Conservation (phyloP, 805 yeast species). For the Yarrowia osloensis region DNA sequence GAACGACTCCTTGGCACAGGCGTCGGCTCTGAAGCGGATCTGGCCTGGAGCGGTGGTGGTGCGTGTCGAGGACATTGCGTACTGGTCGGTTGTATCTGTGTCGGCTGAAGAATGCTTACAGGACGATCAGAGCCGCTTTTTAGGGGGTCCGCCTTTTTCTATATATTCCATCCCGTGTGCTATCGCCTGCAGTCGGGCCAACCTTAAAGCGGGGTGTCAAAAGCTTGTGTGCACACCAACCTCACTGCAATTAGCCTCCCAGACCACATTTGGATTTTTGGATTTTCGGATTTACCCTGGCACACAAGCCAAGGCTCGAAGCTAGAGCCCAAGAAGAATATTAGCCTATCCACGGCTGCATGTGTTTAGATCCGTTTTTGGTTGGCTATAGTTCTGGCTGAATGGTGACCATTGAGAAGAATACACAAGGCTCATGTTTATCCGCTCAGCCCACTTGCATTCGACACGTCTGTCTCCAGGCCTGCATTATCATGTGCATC, state of each 20-base stretch:
- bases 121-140: neutral
- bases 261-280: too few relatives aligned
- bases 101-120: neutral
- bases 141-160: neutral
- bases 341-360: constrained; percentile 20
- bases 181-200: neutral
- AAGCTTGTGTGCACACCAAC: too few relatives aligned
- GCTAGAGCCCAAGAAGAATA: too few relatives aligned
- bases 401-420: too few relatives aligned
- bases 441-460: too few relatives aligned
- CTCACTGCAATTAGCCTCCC: neutral
- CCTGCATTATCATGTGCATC: constrained; percentile 1
- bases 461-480: neutral
- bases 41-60: neutral
- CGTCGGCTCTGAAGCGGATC: constrained; percentile 4
- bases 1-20: neutral
- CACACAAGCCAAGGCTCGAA: too few relatives aligned
- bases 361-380: neutral
- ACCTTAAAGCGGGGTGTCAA: neutral
- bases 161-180: neutral
- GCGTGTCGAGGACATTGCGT: neutral
- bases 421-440: too few relatives aligned
- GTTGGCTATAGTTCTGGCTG: too few relatives aligned
- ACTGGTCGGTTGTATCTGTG: too few relatives aligned
- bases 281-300: neutral